Conservation (phyloP, 768 basidiomycete genomes). For the Collybia nuda region DNA sequence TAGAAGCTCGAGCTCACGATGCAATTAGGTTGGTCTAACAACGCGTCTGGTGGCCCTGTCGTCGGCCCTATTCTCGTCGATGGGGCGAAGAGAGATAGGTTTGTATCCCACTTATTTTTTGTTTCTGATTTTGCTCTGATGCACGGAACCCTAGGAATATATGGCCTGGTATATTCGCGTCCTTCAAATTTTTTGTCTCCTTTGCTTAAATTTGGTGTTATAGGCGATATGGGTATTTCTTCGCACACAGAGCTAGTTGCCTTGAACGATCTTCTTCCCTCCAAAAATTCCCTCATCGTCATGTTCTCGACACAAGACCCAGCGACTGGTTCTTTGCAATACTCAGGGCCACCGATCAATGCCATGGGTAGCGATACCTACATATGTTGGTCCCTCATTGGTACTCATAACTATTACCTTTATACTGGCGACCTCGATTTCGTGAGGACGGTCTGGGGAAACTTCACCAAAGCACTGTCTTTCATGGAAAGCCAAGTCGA, state of each 20-base stretch:
- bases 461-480: conserved; percentile 37
- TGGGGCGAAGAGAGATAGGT: conserved; percentile 53
- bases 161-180: conserved; percentile 18
- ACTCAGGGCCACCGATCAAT: conserved; percentile 39
- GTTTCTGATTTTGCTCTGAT: not conserved
- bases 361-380: conserved; percentile 42
- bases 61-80: conserved; percentile 54
- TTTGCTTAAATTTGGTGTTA: not conserved
- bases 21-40: conserved; percentile 42
- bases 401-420: conserved; percentile 37
- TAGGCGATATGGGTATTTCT: conserved; percentile 43
- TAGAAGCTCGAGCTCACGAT: not conserved
- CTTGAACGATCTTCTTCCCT: conserved; percentile 31
- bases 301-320: conserved; percentile 50
- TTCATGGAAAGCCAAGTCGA: conserved; percentile 43
- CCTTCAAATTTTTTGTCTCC: not conserved
- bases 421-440: conserved; percentile 49
- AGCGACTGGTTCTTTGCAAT: conserved; percentile 41
- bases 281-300: conserved; percentile 46
- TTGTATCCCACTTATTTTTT: conserved; percentile 6
- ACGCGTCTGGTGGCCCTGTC: conserved; percentile 44
- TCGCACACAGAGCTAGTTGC: conserved; percentile 35
- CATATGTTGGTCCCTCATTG: conserved; percentile 50
- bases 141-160: conserved; percentile 18
- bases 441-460: conserved; percentile 41